A percentile compares a stretch with the other conserved stretches of the same genome.
phyloP scores from a whole-genome alignment of 345 rosid genomes.

The Salix udensis region DNA sequence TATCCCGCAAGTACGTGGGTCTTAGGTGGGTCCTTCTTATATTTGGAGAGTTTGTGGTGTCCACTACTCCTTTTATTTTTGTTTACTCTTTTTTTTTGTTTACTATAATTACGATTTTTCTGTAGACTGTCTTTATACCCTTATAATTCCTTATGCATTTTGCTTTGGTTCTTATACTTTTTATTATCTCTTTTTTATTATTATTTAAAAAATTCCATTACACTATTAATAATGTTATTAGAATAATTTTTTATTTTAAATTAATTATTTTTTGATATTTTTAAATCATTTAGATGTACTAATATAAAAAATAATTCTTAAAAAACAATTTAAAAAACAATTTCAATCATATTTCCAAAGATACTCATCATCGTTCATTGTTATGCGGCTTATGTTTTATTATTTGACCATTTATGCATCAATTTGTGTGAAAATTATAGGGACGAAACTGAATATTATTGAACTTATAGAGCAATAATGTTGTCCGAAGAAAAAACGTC shows the following conservation, averaged over 20 bases:
- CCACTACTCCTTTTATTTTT: not conserved
- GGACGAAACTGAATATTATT: too few relatives aligned
- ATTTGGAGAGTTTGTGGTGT: not conserved
- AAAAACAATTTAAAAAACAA: too few relatives aligned
- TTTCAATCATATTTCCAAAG: rapidly evolving
- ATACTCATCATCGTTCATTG: too few relatives aligned
- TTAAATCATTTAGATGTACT: too few relatives aligned
- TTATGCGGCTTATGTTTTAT: not conserved
- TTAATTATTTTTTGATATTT: too few relatives aligned
- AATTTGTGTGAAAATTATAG: too few relatives aligned
- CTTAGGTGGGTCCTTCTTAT: not conserved
- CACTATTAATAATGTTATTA: not conserved
- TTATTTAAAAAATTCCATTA: not conserved
- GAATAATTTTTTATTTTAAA: too few relatives aligned
- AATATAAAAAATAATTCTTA: too few relatives aligned
- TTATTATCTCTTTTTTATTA: not conserved
- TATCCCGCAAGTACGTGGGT: not conserved
- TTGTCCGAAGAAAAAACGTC: too few relatives aligned
- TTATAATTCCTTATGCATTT: not conserved
- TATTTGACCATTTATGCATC: too few relatives aligned
- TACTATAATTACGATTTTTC: not conserved
- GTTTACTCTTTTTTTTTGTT: not conserved
- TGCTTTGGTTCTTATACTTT: not conserved
- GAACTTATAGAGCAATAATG: too few relatives aligned
- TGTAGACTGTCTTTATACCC: not conserved